These are phyloP conservation scores for Pseudogymnoascus sp. DNA, from an alignment of 2,329 filamentous ascomycete species.

Conservation along the genomic window DNA sequence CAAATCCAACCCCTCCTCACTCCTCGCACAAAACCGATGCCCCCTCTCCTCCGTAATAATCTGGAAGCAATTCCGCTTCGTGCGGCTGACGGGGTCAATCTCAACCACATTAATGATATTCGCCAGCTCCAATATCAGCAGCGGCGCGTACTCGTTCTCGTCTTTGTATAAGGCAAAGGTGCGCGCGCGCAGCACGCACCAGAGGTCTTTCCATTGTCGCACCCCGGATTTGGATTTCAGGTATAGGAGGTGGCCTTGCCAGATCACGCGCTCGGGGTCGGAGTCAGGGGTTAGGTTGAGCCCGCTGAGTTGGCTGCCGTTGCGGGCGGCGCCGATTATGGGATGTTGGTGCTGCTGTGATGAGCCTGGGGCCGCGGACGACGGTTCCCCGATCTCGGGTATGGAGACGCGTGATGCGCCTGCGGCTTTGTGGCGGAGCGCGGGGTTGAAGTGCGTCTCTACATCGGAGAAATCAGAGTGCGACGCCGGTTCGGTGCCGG, in stretches of 20 bases:
- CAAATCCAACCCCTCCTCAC: slow-evolving; percentile 75
- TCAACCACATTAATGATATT: slow-evolving; percentile 86
- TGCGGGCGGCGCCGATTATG: slow-evolving; percentile 40
- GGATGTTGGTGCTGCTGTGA: slow-evolving; percentile 25
- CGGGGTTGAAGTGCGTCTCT: slow-evolving; percentile 32
- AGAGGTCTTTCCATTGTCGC: slow-evolving; percentile 82
- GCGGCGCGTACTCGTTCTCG: slow-evolving; percentile 79
- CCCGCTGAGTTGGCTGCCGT: slow-evolving; percentile 57
- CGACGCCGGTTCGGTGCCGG: slow-evolving; percentile 64
- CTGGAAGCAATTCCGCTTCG: slow-evolving; percentile 81
- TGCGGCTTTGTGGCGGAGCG: slow-evolving; percentile 34
- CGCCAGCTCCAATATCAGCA: slow-evolving; percentile 71
- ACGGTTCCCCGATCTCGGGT: slow-evolving; percentile 24
- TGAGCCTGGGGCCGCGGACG: slow-evolving; percentile 18
- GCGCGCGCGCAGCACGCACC: slow-evolving; percentile 81
- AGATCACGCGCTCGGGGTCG: slow-evolving; percentile 83
- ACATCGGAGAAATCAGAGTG: slow-evolving; percentile 82
- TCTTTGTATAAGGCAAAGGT: slow-evolving; percentile 90
- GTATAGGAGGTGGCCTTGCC: slow-evolving; percentile 83
- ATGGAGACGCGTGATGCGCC: slow-evolving; percentile 21
- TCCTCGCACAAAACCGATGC: slow-evolving; percentile 66
- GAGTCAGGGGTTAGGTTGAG: slow-evolving; percentile 40
- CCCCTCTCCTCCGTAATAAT: slow-evolving; percentile 89
- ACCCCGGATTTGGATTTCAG: slow-evolving; percentile 78
- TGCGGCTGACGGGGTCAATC: slow-evolving; percentile 78